Evolutionary conservation across 2,329 filamentous ascomycete species (phyloP).

Genomic region (Fusarium secorum): DNA sequence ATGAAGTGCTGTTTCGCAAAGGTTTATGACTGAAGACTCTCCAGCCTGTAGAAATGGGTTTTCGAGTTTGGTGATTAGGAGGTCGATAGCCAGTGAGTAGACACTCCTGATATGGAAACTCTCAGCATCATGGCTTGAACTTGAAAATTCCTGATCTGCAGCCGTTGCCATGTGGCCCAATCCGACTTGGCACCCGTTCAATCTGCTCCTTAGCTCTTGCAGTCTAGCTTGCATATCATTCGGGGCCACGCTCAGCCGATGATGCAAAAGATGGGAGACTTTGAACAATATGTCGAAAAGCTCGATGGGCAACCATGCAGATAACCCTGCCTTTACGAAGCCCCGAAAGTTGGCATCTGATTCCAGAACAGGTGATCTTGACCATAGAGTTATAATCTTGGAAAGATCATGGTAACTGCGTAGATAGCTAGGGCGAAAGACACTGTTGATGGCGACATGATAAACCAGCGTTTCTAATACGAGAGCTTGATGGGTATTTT

Average conservation of each 20-base stretch:
- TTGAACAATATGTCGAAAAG: neutral
- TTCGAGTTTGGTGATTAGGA: neutral
- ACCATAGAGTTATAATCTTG: neutral
- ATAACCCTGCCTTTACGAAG: neutral
- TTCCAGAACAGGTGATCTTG: neutral
- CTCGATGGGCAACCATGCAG: neutral
- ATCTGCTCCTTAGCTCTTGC: neutral
- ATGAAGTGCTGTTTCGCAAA: neutral
- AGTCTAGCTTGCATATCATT: neutral
- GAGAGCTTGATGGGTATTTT: neutral
- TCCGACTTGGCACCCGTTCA: neutral
- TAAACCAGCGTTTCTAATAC: neutral
- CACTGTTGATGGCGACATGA: neutral
- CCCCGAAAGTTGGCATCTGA: neutral
- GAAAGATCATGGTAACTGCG: neutral
- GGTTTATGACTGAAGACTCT: neutral
- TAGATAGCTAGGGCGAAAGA: neutral
- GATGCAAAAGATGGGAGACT: neutral
- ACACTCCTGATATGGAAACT: neutral
- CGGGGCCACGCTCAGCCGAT: neutral
- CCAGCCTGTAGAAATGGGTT: rapidly evolving
- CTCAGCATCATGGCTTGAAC: neutral
- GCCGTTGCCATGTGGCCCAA: neutral
- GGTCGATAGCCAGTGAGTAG: neutral
- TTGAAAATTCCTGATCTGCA: neutral